A percentile compares a stretch with the other conserved stretches of the same genome.
phyloP scores from a whole-genome alignment of 176 grass and related monocot species.

The Bonia amplexicaulis region DNA sequence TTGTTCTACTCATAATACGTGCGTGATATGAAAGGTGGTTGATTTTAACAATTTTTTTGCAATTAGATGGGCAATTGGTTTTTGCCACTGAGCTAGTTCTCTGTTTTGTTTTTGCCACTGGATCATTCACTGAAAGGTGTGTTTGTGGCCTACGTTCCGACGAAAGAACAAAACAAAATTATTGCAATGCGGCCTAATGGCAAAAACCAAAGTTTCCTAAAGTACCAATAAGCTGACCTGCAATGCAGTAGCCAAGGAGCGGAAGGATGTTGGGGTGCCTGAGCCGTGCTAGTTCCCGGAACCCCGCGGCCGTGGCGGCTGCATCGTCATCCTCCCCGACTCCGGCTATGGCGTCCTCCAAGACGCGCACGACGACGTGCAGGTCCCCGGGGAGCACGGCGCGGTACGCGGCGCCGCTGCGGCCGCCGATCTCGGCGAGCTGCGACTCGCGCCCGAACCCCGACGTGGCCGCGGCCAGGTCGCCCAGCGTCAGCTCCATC shows the following conservation, averaged over 20 bases:
- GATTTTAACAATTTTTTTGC: neutral
- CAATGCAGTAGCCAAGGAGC: conserved; percentile 80
- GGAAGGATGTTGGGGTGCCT: conserved; percentile 84
- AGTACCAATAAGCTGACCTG: conserved; percentile 39
- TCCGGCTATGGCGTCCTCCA: conserved; percentile 25
- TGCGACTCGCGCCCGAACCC: conserved; percentile 86
- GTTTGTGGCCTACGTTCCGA: neutral
- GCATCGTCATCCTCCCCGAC: neutral
- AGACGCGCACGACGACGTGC: conserved; percentile 72
- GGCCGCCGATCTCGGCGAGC: conserved; percentile 48
- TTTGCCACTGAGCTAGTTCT: neutral
- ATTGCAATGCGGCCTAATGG: neutral
- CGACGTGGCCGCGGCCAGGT: conserved; percentile 69
- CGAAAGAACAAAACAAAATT: neutral
- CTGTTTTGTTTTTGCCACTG: neutral
- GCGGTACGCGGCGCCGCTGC: conserved; percentile 65
- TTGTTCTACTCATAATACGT: neutral
- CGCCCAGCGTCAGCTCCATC: conserved; percentile 67
- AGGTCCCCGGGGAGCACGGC: conserved; percentile 67
- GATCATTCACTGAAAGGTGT: neutral
- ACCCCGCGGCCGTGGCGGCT: neutral
- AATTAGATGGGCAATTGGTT: neutral
- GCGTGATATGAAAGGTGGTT: too few relatives aligned
- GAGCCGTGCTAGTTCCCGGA: conserved; percentile 54
- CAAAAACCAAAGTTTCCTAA: neutral